These are phyloP conservation scores for Emmonsiellopsis sp. DNA, from an alignment of 2,329 filamentous ascomycete genomes.

Conservation along the genomic window DNA sequence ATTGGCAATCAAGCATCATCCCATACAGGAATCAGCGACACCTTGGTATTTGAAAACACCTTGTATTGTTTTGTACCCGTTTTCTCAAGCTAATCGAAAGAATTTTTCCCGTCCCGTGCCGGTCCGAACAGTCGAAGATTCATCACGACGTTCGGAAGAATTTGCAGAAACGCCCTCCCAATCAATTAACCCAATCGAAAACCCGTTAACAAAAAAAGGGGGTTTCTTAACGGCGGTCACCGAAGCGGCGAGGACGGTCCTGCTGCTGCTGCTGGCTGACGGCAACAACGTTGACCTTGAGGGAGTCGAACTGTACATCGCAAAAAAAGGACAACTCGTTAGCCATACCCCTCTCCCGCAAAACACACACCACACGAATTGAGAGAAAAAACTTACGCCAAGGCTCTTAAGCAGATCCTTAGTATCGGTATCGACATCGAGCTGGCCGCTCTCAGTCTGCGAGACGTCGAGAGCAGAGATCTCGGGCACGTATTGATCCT, in stretches of 20 bases:
- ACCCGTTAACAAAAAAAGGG: background rate
- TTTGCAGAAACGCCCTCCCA: background rate
- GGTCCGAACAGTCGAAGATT: background rate
- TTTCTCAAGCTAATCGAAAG: too few relatives aligned
- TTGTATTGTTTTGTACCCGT: conserved; percentile 9
- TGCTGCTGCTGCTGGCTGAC: conserved; percentile 80
- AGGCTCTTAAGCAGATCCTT: conserved; percentile 99
- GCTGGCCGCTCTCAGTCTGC: conserved; percentile 83
- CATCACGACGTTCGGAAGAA: background rate
- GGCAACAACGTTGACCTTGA: conserved; percentile 90
- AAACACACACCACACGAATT: background rate
- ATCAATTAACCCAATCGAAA: conserved; percentile 3
- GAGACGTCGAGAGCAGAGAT: conserved; percentile 97
- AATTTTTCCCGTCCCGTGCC: background rate
- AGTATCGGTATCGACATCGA: conserved; percentile 94
- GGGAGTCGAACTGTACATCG: conserved; percentile 73
- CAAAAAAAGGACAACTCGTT: conserved; percentile 15
- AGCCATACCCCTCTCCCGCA: conserved; percentile 15
- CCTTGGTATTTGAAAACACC: conserved; percentile 49
- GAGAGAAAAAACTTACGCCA: conserved; percentile 62
- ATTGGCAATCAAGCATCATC: conserved; percentile 93
- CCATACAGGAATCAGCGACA: conserved; percentile 79
- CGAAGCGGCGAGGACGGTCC: conserved; percentile 75
- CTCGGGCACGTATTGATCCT: conserved; percentile 99
- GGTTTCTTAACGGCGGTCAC: conserved; percentile 19